Conservation (phyloP, 495 filamentous ascomycete genomes). For the Pseudomonodictys pantanalensis region DNA sequence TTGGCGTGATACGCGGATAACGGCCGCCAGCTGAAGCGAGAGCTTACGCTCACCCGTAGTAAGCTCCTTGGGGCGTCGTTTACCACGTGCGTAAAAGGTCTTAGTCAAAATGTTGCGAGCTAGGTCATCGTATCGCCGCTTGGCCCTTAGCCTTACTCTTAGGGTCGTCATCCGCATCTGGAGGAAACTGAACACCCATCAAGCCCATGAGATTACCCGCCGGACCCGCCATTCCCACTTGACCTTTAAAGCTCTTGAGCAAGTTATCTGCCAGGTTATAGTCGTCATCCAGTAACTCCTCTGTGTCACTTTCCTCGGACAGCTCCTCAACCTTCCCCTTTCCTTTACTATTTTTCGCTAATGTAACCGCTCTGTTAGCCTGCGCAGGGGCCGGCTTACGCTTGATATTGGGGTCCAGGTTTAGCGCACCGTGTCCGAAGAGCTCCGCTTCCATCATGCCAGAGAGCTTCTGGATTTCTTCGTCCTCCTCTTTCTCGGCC, state of each 20-base stretch:
- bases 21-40: too few species aligned
- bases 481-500: constrained; percentile 41
- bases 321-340: constrained; percentile 30
- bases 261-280: constrained; percentile 87
- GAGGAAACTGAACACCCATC: constrained; percentile 77
- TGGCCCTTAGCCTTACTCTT: not conserved
- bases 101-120: too few species aligned
- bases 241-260: constrained; percentile 86
- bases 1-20: too few species aligned
- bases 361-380: not conserved
- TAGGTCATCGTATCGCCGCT: not conserved
- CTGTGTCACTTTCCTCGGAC: constrained; percentile 42
- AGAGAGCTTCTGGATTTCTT: constrained; percentile 70
- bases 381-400: constrained; percentile 6
- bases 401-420: constrained; percentile 50
- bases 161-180: constrained; percentile 61
- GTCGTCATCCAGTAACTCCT: constrained; percentile 67
- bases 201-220: constrained; percentile 79
- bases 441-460: constrained; percentile 80
- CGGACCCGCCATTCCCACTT: constrained; percentile 79
- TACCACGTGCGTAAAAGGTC: too few species aligned
- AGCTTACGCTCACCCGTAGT: too few species aligned
- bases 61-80: too few species aligned
- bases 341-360: constrained; percentile 29
- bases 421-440: constrained; percentile 68